These are phyloP conservation scores for Meredithiella fracta DNA, from an alignment of 2,329 filamentous ascomycete species.

Conservation along the genomic window DNA sequence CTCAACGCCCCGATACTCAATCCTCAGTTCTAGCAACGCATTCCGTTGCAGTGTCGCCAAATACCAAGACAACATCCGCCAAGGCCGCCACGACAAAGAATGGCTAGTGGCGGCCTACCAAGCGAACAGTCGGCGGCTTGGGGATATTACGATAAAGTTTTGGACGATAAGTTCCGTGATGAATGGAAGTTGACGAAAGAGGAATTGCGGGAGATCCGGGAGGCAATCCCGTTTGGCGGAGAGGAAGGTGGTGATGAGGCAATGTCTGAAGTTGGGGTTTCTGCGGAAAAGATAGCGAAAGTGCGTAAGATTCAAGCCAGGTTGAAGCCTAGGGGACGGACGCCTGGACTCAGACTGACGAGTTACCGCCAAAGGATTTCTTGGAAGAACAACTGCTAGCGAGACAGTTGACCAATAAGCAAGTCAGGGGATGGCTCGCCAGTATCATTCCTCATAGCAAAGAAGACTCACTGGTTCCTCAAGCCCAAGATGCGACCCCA, in stretches of 20 bases:
- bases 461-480: too few relatives aligned
- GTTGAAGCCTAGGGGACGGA: too few relatives aligned
- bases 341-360: too few relatives aligned
- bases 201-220: background rate
- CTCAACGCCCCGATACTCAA: conserved; percentile 26
- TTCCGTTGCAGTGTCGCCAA: conserved; percentile 31
- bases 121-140: conserved; percentile 32
- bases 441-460: too few relatives aligned
- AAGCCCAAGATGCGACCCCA: too few relatives aligned
- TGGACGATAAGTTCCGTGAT: conserved; percentile 28
- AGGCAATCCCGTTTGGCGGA: background rate
- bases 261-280: background rate
- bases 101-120: conserved; percentile 37
- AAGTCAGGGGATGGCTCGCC: too few relatives aligned
- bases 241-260: background rate
- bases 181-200: conserved; percentile 25
- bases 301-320: too few relatives aligned
- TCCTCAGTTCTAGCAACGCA: conserved; percentile 30
- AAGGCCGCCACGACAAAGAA: conserved; percentile 33
- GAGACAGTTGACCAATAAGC: too few relatives aligned
- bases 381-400: too few relatives aligned
- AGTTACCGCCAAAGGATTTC: too few relatives aligned
- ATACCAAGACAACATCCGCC: conserved; percentile 29
- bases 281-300: too few relatives aligned
- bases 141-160: conserved; percentile 35